Base-by-base conservation (phyloP, 768 basidiomycete genomes). In the Leccinum variicolor region DNA sequence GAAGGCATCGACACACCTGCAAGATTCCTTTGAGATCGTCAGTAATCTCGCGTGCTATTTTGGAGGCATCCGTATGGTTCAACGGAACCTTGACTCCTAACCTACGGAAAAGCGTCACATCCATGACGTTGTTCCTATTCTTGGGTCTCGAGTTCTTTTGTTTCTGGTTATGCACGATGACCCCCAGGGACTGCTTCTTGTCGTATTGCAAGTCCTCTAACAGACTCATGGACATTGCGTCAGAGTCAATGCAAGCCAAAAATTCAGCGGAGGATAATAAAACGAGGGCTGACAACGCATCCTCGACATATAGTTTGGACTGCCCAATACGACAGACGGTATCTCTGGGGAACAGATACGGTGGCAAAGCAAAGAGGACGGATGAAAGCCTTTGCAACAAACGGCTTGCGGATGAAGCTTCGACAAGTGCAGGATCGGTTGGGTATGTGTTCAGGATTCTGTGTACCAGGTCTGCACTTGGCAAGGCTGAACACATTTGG, bases 361-460 rank as follows among this genome's bases (percentile, higher is more conserved):
- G 58, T 39, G 66, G 70, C 5, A 70, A 52, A 51, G 69, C 52
- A 52, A 67, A 62, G 1, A 74, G 50, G 54, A 53, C 60, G 8
- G 63, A 57, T 8, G 71, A 71, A 39, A 77, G 56, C n/a, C 58
- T 55, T 9, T 43, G 59, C 33, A 76, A 59, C 23, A 76, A 45
- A n/a, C 43, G 54, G 21, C 49, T 46, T n/a, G 65, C 55, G 21
- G 19, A 54, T 6, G 75, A 75, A 3, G 47, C 17, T 11, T 49
- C 54, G 34, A 71, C 63, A 21, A 58, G 64, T 14, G 61, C 59
- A 8, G 67, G 57, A 41, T 63, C 62, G 1, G 53, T 54, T 2
- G 77, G 78, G 52, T 76, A 79, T 13, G 59, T 53, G 17, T 68
- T 59, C 17, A 77, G 21, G 29, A 79, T 72, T 66, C 64, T 71